Evolutionary conservation across 2,329 filamentous ascomycete genomes (phyloP), one percentile per base, ranked within the genome.

Genomic region (Colletotrichum sp.): DNA sequence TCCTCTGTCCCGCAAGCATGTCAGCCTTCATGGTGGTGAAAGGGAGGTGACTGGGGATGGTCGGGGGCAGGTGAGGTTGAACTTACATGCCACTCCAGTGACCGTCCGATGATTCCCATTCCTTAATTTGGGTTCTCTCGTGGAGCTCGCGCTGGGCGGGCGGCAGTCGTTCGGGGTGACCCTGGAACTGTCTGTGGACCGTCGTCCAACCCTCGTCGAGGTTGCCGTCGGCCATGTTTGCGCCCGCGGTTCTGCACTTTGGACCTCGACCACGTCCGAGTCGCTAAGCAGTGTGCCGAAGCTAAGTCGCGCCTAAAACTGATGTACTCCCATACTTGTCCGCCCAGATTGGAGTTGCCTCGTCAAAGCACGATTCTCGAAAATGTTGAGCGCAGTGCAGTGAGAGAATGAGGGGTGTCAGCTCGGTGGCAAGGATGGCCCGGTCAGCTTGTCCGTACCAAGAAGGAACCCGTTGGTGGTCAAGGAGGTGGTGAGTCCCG

Each of bases 31-130:
- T 21, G 18, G 3, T 7, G 10, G 43, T 2, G 43, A 21, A 7
- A 21, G 43, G 43, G n/a, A 21, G 43, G 6, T n/a, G 8, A 2
- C 18, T 0, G 18, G 39, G 39, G 9, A 43, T 10, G 5, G 36
- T n/a, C 3, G 36, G 0, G 36, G 9, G 39, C 39, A 60, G 21
- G 10, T 52, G 32, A 32, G 13, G 63, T 48, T 8, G 26, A 66
- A 72, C 69, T 75, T 59, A 83, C 82, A 82, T 65, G 68, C 81
- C 80, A 8, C 79, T 81, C 80, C 82, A 83, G 52, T 82, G 79
- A 6, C 76, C 77, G 13, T 70, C 70, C 7, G 80, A 77, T 21
- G 69, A 68, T 39, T 81, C 80, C 81, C 80, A 82, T 16, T 82
- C 79, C 21, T 68, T 74, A 13, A 83, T 71, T 14, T 80, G 78